Evolutionary conservation across 208 protist genomes (phyloP).

Genomic region (Acanthamoeba sp.): DNA sequence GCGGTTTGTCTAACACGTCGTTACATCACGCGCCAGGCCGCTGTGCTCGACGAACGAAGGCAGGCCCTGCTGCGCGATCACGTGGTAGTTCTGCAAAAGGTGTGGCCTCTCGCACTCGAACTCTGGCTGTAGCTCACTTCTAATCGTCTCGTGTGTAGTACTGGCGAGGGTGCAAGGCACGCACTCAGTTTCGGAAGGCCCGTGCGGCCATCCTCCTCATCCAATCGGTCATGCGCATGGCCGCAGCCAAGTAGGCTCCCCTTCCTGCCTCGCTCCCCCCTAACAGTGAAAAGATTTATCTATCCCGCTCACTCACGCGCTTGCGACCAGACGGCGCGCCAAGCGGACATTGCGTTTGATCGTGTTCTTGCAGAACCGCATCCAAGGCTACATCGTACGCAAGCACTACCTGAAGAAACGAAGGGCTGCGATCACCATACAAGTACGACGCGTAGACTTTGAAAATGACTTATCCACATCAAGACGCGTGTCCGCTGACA

Average conservation of each 20-base stretch:
- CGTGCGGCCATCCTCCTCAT: background rate
- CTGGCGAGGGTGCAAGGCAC: background rate
- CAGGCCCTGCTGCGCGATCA: background rate
- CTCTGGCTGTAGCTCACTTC: too few species aligned
- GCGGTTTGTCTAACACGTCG: too few species aligned
- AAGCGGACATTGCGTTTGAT: background rate
- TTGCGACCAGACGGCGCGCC: background rate
- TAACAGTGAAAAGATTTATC: background rate
- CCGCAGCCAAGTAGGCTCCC: background rate
- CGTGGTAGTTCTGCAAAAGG: background rate
- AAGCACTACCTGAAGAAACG: background rate
- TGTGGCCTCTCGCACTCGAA: background rate
- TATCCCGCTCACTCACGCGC: background rate
- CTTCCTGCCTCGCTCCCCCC: background rate
- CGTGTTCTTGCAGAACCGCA: background rate
- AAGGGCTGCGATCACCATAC: slow-evolving; percentile 8
- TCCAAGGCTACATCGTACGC: background rate
- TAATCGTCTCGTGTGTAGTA: background rate
- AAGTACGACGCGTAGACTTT: too few species aligned
- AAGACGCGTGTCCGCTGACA: too few species aligned
- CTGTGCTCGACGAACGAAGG: background rate
- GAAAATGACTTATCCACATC: too few species aligned
- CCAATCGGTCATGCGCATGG: background rate
- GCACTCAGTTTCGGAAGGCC: background rate
- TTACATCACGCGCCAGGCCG: too few species aligned